Conservation (phyloP, 163 green algal species). For the Scenedesmus sp. region DNA sequence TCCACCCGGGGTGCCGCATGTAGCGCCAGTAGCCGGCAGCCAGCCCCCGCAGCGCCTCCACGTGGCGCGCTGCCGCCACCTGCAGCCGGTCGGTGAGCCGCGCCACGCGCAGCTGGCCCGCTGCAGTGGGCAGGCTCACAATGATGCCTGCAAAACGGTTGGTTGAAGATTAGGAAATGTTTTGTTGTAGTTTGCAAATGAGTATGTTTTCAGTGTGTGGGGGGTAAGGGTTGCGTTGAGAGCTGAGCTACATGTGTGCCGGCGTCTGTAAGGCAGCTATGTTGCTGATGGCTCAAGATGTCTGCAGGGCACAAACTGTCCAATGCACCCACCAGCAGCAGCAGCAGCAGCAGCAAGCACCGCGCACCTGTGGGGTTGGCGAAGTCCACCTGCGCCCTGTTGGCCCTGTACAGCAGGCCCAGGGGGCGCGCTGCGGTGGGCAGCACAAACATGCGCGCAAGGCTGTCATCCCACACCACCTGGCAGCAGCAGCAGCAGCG, state of each 20-base stretch:
- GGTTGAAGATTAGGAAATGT: too few relatives aligned
- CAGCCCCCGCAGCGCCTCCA: constrained; percentile 29
- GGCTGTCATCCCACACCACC: constrained; percentile 55
- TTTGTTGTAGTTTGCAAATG: too few relatives aligned
- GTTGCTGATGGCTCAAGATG: too few relatives aligned
- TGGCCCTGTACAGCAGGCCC: constrained; percentile 46
- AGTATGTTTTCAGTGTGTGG: too few relatives aligned
- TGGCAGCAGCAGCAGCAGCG: constrained; percentile 13
- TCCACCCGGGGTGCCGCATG: constrained; percentile 46
- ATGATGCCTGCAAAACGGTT: constrained; percentile 14
- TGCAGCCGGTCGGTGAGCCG: constrained; percentile 27
- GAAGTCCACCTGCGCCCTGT: constrained; percentile 48
- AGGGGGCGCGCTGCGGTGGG: constrained; percentile 17
- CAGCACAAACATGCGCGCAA: constrained; percentile 46
- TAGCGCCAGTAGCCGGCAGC: constrained; percentile 29
- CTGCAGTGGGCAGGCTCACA: background rate
- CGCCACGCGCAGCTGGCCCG: constrained; percentile 10
- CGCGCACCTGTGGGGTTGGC: constrained; percentile 27
- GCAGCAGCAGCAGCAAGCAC: background rate
- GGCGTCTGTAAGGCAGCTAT: too few relatives aligned
- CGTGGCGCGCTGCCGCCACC: background rate
- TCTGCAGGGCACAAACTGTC: too few relatives aligned
- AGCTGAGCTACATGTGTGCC: too few relatives aligned
- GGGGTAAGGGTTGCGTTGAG: too few relatives aligned
- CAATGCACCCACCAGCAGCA: background rate